Conservation (phyloP, 2,329 filamentous ascomycete genomes). For the Calonectria pteridis region DNA sequence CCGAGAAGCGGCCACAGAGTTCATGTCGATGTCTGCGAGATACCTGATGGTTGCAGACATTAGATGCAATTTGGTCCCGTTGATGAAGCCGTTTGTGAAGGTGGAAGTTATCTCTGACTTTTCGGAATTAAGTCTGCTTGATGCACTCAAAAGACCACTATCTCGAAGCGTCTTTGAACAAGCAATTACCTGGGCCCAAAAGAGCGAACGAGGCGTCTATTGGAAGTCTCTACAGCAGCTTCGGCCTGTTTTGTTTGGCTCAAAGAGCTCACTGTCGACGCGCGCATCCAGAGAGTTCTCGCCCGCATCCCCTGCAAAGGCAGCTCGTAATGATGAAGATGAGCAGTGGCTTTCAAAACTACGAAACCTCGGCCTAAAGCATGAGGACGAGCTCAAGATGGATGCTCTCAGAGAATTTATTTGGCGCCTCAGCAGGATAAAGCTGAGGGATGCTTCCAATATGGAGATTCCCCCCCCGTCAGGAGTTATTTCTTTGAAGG, state of each 20-base stretch:
- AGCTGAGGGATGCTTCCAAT: constrained; percentile 63
- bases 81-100: constrained; percentile 86
- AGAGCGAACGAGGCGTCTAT: constrained; percentile 84
- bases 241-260: constrained; percentile 73
- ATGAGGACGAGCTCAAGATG: constrained; percentile 91
- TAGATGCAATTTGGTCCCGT: constrained; percentile 84
- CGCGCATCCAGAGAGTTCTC: constrained; percentile 69
- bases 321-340: constrained; percentile 89
- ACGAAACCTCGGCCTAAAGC: constrained; percentile 82
- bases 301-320: constrained; percentile 69
- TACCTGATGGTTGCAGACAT: constrained; percentile 85
- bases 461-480: constrained; percentile 49
- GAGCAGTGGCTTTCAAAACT: constrained; percentile 92
- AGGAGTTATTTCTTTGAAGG: constrained; percentile 76
- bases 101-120: constrained; percentile 75
- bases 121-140: constrained; percentile 80
- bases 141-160: constrained; percentile 85
- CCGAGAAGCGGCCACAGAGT: constrained; percentile 87
- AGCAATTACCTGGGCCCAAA: constrained; percentile 86
- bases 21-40: constrained; percentile 80
- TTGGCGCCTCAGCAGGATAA: constrained; percentile 84
- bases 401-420: constrained; percentile 90
- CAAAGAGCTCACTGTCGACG: constrained; percentile 59
- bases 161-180: constrained; percentile 86
- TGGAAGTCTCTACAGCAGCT: constrained; percentile 84